Percentiles rank a stretch among this genome's conserved stretches.
Conservation (phyloP, 1,284 basidiomycete species). For the Trichosporon sp. region DNA sequence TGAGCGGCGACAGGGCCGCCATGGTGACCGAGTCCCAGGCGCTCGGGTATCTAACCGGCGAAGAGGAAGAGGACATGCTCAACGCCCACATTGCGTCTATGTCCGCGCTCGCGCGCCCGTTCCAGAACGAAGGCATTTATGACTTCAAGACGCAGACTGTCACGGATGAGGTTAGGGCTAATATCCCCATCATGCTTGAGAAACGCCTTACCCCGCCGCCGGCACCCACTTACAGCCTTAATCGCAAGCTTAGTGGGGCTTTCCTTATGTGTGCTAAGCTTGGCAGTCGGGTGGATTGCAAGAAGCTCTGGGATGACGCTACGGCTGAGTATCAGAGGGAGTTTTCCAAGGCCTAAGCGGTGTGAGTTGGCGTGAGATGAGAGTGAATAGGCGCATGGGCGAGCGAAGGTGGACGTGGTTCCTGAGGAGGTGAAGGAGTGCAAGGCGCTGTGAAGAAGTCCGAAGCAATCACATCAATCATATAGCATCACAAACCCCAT, state of each 20-base stretch:
- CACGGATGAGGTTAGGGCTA: conserved; percentile 50
- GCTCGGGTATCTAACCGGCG: conserved; percentile 84
- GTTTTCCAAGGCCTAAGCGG: not conserved
- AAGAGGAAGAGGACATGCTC: conserved; percentile 80
- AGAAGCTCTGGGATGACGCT: conserved; percentile 62
- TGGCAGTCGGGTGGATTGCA: conserved; percentile 68
- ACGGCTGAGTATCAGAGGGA: not conserved
- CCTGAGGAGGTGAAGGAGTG: too few relatives aligned
- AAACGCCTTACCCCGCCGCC: conserved; percentile 89
- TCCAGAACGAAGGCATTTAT: conserved; percentile 35
- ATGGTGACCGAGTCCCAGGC: conserved; percentile 71
- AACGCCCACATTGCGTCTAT: conserved; percentile 82
- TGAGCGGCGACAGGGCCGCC: conserved; percentile 60
- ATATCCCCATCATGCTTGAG: conserved; percentile 86
- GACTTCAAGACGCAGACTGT: conserved; percentile 46
- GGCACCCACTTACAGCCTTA: conserved; percentile 87
- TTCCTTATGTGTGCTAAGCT: conserved; percentile 85
- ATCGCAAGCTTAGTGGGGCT: conserved; percentile 88
- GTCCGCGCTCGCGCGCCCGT: conserved; percentile 53
- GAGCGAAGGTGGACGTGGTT: too few relatives aligned
- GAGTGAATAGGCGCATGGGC: too few relatives aligned
- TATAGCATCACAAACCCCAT: not conserved
- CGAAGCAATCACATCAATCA: not conserved
- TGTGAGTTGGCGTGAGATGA: not conserved
- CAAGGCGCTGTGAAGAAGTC: too few relatives aligned